phyloP scores from a whole-genome alignment of 257 asterid species.

The Penstemon eatonii region DNA sequence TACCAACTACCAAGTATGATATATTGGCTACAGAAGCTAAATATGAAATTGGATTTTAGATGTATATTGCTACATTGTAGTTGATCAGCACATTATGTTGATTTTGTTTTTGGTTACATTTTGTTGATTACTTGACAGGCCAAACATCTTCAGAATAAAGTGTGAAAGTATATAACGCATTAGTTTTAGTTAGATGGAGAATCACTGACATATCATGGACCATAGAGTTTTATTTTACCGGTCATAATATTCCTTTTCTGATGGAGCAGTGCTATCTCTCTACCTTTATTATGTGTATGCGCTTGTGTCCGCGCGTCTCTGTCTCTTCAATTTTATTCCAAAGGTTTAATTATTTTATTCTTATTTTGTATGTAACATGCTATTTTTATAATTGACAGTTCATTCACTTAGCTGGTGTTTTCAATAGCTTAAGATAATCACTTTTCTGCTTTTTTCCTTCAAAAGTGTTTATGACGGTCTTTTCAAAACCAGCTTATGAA shows the following conservation, averaged over 20 bases:
- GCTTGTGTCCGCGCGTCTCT: no score
- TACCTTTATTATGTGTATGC: background rate
- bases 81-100: background rate
- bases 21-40: constrained; percentile 4
- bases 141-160: background rate
- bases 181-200: constrained; percentile 16
- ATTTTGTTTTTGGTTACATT: background rate
- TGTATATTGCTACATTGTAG: background rate
- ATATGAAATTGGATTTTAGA: background rate
- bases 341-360: background rate
- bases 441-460: no score
- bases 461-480: no score
- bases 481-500: no score
- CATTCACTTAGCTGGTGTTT: no score
- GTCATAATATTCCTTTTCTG: background rate
- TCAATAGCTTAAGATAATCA: no score
- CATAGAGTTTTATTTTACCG: background rate
- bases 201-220: constrained; percentile 1
- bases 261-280: background rate
- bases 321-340: background rate
- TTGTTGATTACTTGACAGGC: background rate
- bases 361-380: background rate
- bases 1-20: constrained; percentile 19
- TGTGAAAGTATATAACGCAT: constrained; percentile 10
- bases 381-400: background rate